These are phyloP conservation scores for Protostelium mycophagum DNA, from an alignment of 78 protist genomes.

Conservation along the genomic window DNA sequence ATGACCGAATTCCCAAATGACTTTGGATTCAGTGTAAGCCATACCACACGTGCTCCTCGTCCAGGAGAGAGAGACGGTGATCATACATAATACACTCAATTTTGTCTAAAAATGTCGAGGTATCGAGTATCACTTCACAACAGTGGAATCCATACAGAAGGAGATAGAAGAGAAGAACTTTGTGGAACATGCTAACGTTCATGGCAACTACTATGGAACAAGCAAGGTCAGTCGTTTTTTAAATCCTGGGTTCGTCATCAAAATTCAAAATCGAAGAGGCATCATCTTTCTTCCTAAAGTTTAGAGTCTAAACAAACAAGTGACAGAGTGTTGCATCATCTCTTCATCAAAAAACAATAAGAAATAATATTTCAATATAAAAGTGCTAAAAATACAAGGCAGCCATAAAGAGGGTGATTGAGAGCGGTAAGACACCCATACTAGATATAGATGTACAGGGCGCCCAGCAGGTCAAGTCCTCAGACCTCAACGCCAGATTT, in stretches of 20 bases:
- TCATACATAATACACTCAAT: not conserved
- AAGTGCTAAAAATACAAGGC: conserved; percentile 2
- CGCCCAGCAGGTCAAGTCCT: conserved; percentile 63
- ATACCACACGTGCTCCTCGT: conserved; percentile 66
- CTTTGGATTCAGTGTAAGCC: conserved; percentile 55
- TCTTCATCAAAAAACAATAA: no score
- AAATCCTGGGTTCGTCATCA: no score
- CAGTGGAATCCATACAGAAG: conserved; percentile 16
- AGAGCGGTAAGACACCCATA: conserved; percentile 61
- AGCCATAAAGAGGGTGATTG: conserved; percentile 35
- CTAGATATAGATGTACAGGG: conserved; percentile 92
- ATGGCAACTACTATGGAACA: conserved; percentile 67
- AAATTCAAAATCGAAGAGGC: not conserved
- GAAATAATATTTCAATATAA: not conserved
- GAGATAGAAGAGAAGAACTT: conserved; percentile 36
- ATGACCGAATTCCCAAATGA: conserved; percentile 41
- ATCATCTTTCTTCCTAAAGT: no score
- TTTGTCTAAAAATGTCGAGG: not conserved
- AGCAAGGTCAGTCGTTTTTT: conserved; percentile 18
- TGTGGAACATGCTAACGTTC: conserved; percentile 59
- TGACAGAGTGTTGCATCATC: not conserved
- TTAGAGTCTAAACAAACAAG: not conserved
- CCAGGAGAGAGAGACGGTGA: conserved; percentile 50
- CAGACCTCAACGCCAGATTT: conserved; percentile 25
- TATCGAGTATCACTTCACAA: conserved; percentile 35